Evolutionary conservation across 2,329 filamentous ascomycete genomes (phyloP).

Genomic region (Hypomyces rosellus): DNA sequence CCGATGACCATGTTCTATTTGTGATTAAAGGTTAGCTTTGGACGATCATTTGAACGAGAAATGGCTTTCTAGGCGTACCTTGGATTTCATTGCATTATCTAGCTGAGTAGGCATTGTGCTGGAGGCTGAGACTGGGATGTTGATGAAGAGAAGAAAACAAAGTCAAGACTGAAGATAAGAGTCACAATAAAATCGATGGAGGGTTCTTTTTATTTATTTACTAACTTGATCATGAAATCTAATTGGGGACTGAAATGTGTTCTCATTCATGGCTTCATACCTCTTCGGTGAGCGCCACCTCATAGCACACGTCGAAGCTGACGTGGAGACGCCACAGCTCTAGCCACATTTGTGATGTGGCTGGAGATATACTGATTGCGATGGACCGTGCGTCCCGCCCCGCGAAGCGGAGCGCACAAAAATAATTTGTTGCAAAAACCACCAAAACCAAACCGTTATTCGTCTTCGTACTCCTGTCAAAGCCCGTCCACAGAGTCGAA

Average conservation of each 20-base stretch:
- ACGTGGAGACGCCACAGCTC: conserved; percentile 12
- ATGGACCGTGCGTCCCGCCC: conserved; percentile 19
- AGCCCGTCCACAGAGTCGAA: conserved; percentile 19
- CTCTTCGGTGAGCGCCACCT: too few relatives aligned
- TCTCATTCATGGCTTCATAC: not conserved
- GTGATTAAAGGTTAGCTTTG: not conserved
- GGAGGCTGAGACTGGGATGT: not conserved
- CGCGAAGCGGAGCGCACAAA: conserved; percentile 23
- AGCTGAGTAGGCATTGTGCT: conserved; percentile 60
- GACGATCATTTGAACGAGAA: not conserved
- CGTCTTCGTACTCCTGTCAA: conserved; percentile 9
- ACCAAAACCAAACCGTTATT: conserved; percentile 13
- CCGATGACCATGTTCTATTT: conserved; percentile 64
- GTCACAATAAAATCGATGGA: not conserved
- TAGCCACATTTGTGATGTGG: conserved; percentile 1
- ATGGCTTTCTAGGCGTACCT: conserved; percentile 39
- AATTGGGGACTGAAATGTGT: conserved; percentile 2
- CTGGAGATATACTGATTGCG: not conserved
- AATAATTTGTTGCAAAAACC: conserved; percentile 20
- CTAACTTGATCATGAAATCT: too few relatives aligned
- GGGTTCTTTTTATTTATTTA: too few relatives aligned
- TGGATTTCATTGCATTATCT: conserved; percentile 63
- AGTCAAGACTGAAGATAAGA: not conserved
- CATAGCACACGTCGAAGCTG: not conserved
- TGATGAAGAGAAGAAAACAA: not conserved